Evolutionary conservation across 2,329 filamentous ascomycete species (phyloP).

Genomic region (Aspergillus fischeri): DNA sequence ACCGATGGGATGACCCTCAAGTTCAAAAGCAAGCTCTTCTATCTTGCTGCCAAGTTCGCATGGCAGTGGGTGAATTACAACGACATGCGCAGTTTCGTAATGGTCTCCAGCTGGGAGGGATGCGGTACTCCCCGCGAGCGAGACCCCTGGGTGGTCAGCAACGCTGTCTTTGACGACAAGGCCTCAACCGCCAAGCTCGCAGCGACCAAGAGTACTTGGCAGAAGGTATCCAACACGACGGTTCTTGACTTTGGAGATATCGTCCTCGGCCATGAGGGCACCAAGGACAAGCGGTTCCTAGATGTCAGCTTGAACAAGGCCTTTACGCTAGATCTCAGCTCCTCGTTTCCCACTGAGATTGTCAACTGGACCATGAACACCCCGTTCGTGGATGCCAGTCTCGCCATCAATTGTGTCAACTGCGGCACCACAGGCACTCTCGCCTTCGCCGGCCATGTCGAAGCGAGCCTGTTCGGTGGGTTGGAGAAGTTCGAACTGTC

Average conservation of each 20-base stretch:
- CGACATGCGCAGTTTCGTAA: constrained; percentile 6
- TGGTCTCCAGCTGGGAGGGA: not conserved
- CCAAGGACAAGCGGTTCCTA: too few species aligned
- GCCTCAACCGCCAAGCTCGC: not conserved
- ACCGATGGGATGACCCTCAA: constrained; percentile 1
- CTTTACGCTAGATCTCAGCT: too few species aligned
- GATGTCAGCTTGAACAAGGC: too few species aligned
- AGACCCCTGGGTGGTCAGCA: constrained; percentile 7
- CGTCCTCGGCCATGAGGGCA: not conserved
- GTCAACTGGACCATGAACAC: constrained; percentile 1
- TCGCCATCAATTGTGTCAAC: constrained; percentile 3
- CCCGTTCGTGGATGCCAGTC: not conserved
- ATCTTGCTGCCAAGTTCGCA: constrained; percentile 5
- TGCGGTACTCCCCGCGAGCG: constrained; percentile 2
- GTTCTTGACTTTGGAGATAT: constrained; percentile 7
- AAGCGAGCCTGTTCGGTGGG: not conserved
- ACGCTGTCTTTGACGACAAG: constrained; percentile 4
- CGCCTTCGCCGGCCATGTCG: constrained; percentile 5
- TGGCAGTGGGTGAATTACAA: constrained; percentile 10
- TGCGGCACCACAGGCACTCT: constrained; percentile 4
- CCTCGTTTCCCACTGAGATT: constrained; percentile 2
- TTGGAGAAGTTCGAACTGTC: too few species aligned
- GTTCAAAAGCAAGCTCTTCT: constrained; percentile 8
- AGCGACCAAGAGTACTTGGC: constrained; percentile 3
- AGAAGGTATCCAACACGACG: constrained; percentile 5